These are phyloP conservation scores for Barnettozyma botsteinii DNA, from an alignment of 805 yeast genomes.

Conservation along the genomic window DNA sequence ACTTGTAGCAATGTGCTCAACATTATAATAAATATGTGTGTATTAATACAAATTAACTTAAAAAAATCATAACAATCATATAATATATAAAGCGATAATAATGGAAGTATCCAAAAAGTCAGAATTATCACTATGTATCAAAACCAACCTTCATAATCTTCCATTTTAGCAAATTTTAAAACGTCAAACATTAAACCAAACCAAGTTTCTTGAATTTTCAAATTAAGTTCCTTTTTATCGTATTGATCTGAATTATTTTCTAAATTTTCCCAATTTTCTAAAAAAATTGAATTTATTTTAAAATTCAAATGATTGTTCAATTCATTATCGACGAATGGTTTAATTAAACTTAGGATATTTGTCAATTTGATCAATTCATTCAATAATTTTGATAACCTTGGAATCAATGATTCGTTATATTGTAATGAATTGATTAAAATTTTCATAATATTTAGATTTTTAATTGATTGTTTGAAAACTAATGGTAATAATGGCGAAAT, in stretches of 20 bases:
- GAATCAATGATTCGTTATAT: conserved; percentile 19
- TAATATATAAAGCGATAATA: too few relatives aligned
- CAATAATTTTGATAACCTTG: conserved; percentile 20
- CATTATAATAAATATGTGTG: too few relatives aligned
- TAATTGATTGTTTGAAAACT: conserved; percentile 25
- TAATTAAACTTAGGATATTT: conserved; percentile 23
- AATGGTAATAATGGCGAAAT: conserved; percentile 26
- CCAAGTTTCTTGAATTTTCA: conserved; percentile 15
- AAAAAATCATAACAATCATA: too few relatives aligned
- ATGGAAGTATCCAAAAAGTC: too few relatives aligned
- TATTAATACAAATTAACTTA: too few relatives aligned
- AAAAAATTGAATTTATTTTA: conserved; percentile 14
- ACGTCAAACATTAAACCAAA: conserved; percentile 21
- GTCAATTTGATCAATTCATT: conserved; percentile 25
- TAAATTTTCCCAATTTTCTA: conserved; percentile 21
- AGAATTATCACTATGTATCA: too few relatives aligned
- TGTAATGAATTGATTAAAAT: conserved; percentile 26
- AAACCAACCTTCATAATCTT: conserved; percentile 26
- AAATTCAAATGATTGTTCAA: conserved; percentile 23
- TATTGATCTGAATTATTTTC: conserved; percentile 4
- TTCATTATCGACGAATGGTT: conserved; percentile 25
- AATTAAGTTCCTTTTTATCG: background rate
- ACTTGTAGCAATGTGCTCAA: too few relatives aligned
- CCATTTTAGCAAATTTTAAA: conserved; percentile 13
- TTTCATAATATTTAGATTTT: conserved; percentile 24